Base-by-base conservation (phyloP, 352 stramenopile genomes). In the Elongisporangium prolatum region DNA sequence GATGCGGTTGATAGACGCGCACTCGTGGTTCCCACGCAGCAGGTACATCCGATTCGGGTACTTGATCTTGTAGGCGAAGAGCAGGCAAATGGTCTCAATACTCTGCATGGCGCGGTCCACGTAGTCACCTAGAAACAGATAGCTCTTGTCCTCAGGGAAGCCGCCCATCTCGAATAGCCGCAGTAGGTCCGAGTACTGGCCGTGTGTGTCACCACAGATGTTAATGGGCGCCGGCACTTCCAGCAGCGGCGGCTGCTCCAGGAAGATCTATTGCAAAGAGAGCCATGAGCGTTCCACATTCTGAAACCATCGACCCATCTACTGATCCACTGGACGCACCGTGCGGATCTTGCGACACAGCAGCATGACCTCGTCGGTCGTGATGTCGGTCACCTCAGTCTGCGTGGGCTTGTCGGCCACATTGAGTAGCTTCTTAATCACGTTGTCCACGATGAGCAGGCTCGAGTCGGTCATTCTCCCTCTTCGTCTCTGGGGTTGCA, bases 51-150 rank as follows among this genome's bases (percentile, higher is more conserved):
- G 97, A 57, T 98, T 89, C 16, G 97, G 97, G 74, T 98, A 99
- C 71, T 98, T 98, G 74, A 99, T 98, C 74, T 99, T 99, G 86
- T 98, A 99, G 13, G 89, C 89, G 53, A 99, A 88, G 6, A 99
- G 79, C 44, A 99, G 73, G 63, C 93, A 99, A 60, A 99, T 98
- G 4, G 95, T 98, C 80, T 99, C 97, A 37, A 99, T 92, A 56
- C 95, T 97, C 57, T 98, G 91, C 76, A 97, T 97, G n/a, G 88
- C 95, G 48, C 95, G 75, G 59, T 98, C 94, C 21, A 98, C 94
- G 59, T 98, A 98, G 72, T 98, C 94, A 25, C 78, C 80, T 7
- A 89, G 66, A 52, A 89, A 89, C 34, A 89, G 63, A 59, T 88
- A 93, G 59, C 65, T 80, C 17, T 64, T 63, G 14, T 90, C 81